Evolutionary conservation across 1,139 yeast genomes (phyloP), one percentile per base, ranked within the genome.

Genomic region (Nakaseomyces bracarensis): DNA sequence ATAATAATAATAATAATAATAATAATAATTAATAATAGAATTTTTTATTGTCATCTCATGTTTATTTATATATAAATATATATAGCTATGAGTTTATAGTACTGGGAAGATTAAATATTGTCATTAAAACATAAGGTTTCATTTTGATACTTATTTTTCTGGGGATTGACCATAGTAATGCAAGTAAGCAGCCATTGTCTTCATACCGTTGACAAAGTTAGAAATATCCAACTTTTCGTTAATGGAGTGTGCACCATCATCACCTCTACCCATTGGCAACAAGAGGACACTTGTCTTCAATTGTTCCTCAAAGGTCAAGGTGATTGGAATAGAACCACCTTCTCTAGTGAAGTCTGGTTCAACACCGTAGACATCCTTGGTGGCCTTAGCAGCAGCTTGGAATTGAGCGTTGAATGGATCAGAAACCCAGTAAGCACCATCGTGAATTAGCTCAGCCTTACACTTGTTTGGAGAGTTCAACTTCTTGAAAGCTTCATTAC

Each of bases 231-330:
- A 70, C 71, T 93, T 93, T 68, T 93, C 99, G 61, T 91, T 91
- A 58, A 91, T 86, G 22, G 96, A 86, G 65, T 93, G 99, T 40
- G 99, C 98, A 54, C 98, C 98, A 58, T 93, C 99, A 62, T 91
- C 97, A 56, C 97, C 98, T 67, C 95, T 82, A 53, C 98, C 98
- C 84, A 91, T 84, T 51, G 98, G 98, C 56, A 91, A 75, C 59
- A 91, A 71, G 51, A 91, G 72, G 27, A 89, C 97, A 52, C 80
- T 81, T 31, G 94, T 83, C 55, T 83, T 80, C 59, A 91, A 75
- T 60, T 80, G 79, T 57, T 86, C 73, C 70, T 91, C 95, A 68
- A 91, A 91, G 39, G 95, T 80, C 54, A 91, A 69, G 31, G 98
- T 89, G 61, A 91, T 87, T 53, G 98, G 98, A 58, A 91, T 91